These are phyloP conservation scores for Claviceps cyperi DNA, from an alignment of 2,329 filamentous ascomycete species.

Conservation along the genomic window DNA sequence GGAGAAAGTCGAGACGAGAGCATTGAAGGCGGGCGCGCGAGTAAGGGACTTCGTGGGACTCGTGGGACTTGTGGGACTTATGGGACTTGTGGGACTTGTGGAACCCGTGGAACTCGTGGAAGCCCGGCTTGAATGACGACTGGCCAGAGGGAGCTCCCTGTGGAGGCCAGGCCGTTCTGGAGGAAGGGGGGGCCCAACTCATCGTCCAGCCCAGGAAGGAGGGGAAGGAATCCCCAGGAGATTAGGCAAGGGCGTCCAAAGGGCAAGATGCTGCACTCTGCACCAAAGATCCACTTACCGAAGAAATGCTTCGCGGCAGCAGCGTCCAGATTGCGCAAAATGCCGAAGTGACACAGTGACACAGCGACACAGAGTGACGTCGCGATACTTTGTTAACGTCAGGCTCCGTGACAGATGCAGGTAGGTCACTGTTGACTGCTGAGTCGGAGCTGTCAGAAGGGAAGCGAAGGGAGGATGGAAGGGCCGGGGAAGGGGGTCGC, in stretches of 20 bases:
- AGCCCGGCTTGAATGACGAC: background rate
- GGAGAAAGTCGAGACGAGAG: too few species aligned
- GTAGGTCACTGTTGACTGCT: background rate
- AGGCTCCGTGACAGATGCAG: background rate
- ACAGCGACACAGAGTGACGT: too few species aligned
- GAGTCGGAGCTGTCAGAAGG: too few species aligned
- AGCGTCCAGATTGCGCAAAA: background rate
- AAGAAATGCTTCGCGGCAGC: background rate
- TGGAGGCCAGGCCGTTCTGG: background rate
- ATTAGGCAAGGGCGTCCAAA: background rate
- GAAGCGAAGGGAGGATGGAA: background rate
- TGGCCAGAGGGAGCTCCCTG: background rate
- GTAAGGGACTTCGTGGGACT: background rate
- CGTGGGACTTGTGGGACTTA: background rate
- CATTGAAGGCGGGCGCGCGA: background rate
- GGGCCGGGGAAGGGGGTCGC: background rate
- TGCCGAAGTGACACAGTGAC: too few species aligned
- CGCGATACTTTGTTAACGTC: background rate
- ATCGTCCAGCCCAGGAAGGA: too few species aligned
- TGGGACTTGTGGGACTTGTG: background rate
- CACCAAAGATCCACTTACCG: background rate
- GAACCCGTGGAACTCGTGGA: background rate
- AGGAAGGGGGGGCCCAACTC: background rate
- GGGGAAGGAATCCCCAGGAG: background rate
- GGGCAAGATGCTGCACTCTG: too few species aligned